Conservation (phyloP, 1,139 yeast genomes). For the Yamadazyma conglobata region DNA sequence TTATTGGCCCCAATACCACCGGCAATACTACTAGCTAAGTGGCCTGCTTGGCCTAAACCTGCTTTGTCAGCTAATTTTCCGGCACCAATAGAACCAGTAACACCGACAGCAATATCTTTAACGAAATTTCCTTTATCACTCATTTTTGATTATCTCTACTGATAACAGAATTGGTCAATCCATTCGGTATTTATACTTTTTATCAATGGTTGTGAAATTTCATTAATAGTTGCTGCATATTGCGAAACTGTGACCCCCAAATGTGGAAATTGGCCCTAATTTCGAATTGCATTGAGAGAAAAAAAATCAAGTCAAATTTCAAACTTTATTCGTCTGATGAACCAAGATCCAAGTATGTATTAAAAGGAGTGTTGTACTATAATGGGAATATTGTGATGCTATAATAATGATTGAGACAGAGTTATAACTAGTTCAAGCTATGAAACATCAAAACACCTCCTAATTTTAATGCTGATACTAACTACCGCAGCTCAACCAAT, state of each 20-base stretch:
- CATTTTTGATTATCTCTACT: slow-evolving; percentile 9
- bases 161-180: neutral
- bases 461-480: too few relatives aligned
- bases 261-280: too few relatives aligned
- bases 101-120: slow-evolving; percentile 29
- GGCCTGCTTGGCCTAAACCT: slow-evolving; percentile 31
- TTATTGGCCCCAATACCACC: slow-evolving; percentile 33
- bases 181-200: slow-evolving; percentile 1
- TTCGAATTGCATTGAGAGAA: neutral
- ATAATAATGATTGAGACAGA: too few relatives aligned
- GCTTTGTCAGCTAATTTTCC: slow-evolving; percentile 36
- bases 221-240: slow-evolving; percentile 2
- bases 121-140: slow-evolving; percentile 19
- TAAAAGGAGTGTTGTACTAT: too few relatives aligned
- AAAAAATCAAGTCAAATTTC: too few relatives aligned
- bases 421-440: too few relatives aligned
- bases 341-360: slow-evolving; percentile 26
- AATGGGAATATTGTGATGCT: too few relatives aligned
- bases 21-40: slow-evolving; percentile 31
- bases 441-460: too few relatives aligned
- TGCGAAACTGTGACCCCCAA: too few relatives aligned
- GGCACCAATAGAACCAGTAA: slow-evolving; percentile 31
- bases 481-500: slow-evolving; percentile 38
- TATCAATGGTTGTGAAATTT: slow-evolving; percentile 2
- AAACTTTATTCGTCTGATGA: slow-evolving; percentile 8